Base-by-base conservation (phyloP, 208 protist species). In the Balamuthia mandrillaris region DNA sequence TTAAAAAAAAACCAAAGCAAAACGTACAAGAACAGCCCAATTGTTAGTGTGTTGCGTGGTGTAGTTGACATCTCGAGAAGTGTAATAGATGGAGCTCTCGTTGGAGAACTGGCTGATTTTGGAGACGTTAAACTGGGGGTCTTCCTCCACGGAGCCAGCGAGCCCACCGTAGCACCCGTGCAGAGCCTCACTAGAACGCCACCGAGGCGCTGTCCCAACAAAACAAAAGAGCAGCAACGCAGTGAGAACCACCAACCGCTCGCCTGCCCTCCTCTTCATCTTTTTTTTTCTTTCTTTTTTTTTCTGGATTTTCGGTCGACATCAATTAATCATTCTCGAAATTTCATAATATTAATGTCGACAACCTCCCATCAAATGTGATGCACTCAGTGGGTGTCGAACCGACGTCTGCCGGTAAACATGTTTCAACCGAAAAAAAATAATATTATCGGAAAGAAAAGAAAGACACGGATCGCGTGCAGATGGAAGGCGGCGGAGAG, bases 51-150 rank as follows among this genome's bases (percentile, higher is more conserved):
- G 70, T 1, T 42, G 70, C 12, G 52, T 24, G 10, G 45, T 24
- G 47, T 42, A 58, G 29, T 42, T 42, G 29, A 60, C 21, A 10
- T 49, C 47, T 5, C 70, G 47, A 9, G 70, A 42, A 29, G 47
- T 24, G 18, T 42, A 79, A 39, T 79, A 49, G 5, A 42, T 49
- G 14, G 70, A 42, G 24, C 16, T 24, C 14, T 42, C 52, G 31
- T 79, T 79, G 70, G 60, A 79, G 18, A 79, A 79, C 47, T 49
- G 52, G 9, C 37, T 49, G 4, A 79, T 79, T 33, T 60, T 52
- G 5, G 70, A 79, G 7, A 79, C 70, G 12, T 79, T 79, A 18
- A 79, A 79, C 1, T 79, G 70, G 9, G 70, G 70, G 60, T 79
- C 70, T 35, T 79, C 70, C 31, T 42, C 70, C 9, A 79, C 60